phyloP scores from a whole-genome alignment of 2,329 filamentous ascomycete genomes.

The Apiospora marii region DNA sequence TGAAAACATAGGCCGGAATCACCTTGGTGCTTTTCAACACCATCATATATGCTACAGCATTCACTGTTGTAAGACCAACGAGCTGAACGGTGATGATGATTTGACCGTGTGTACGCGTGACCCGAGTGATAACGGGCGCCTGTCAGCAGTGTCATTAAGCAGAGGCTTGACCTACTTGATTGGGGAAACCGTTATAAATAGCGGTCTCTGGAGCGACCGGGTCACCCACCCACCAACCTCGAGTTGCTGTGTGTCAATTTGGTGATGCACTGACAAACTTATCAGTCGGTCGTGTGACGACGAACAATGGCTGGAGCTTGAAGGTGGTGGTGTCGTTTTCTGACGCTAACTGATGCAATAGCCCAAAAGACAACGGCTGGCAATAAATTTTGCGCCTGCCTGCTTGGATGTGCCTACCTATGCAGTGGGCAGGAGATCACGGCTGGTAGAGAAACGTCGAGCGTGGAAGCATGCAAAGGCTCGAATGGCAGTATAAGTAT shows the following conservation, averaged over 20 bases:
- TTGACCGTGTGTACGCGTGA: background rate
- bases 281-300: background rate
- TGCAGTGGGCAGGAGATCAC: background rate
- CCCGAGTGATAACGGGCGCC: conserved; percentile 1
- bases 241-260: background rate
- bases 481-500: background rate
- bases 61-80: no score
- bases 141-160: background rate
- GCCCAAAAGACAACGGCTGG: background rate
- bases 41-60: no score
- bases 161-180: background rate
- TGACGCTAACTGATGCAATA: background rate
- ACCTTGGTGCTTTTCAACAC: background rate
- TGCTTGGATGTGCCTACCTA: background rate
- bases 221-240: background rate
- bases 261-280: background rate
- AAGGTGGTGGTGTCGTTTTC: background rate
- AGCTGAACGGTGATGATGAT: background rate
- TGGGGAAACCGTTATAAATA: background rate
- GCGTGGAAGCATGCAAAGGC: background rate
- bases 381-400: background rate
- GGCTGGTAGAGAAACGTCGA: background rate
- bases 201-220: background rate
- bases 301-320: background rate
- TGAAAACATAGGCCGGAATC: background rate